Conservation (phyloP, 306 rosid species). For the Amphicarpaea edgeworthii region DNA sequence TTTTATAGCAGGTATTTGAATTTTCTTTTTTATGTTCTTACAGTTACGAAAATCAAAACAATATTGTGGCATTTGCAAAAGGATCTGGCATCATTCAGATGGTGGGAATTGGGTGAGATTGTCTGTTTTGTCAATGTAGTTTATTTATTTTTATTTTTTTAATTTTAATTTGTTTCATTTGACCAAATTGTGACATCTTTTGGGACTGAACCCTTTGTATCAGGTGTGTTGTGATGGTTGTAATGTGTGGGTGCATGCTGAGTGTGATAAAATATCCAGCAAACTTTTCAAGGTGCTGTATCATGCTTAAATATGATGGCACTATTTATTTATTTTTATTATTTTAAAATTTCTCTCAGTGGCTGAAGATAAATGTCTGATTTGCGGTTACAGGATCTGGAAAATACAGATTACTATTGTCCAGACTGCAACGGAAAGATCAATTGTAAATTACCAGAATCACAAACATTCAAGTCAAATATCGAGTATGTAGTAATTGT, state of each 20-base stretch:
- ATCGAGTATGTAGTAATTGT: constrained; percentile 56
- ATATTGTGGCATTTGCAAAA: constrained; percentile 96
- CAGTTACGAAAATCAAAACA: constrained; percentile 91
- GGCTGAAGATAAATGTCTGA: constrained; percentile 33
- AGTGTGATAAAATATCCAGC: constrained; percentile 77
- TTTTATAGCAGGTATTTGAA: constrained; percentile 34
- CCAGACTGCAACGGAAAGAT: constrained; percentile 80
- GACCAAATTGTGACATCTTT: constrained; percentile 24
- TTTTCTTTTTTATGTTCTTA: constrained; percentile 32
- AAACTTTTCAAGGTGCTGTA: constrained; percentile 70
- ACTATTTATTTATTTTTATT: background rate
- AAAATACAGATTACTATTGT: constrained; percentile 79
- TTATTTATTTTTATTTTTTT: background rate
- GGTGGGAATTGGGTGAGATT: constrained; percentile 96
- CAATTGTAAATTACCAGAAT: constrained; percentile 52
- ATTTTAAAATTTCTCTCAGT: constrained; percentile 3
- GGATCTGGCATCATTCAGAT: constrained; percentile 94
- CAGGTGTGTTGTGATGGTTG: constrained; percentile 98
- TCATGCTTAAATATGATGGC: constrained; percentile 32
- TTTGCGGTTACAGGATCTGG: constrained; percentile 71
- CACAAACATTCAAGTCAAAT: constrained; percentile 54
- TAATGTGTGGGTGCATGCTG: constrained; percentile 98
- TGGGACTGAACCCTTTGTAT: constrained; percentile 46
- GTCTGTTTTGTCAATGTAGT: constrained; percentile 40
- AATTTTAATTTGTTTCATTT: background rate